A percentile compares a stretch with the other conserved stretches of the same genome.
phyloP scores from a whole-genome alignment of 805 yeast species.

The Kodamaea kaohsiungensis region DNA sequence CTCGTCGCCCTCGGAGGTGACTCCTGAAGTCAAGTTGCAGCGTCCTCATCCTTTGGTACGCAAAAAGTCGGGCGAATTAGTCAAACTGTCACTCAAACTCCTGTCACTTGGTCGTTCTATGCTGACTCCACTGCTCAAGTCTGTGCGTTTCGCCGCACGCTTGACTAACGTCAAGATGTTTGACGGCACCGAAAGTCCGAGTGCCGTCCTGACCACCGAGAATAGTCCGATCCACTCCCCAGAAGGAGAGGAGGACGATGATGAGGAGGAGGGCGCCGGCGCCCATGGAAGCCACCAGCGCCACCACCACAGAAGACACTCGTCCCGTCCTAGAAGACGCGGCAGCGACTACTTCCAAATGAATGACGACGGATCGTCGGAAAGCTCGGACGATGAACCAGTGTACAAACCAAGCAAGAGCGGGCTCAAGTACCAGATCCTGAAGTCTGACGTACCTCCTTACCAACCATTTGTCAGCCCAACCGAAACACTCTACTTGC shows the following conservation, averaged over 20 bases:
- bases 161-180: constrained; percentile 66
- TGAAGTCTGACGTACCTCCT: constrained; percentile 14
- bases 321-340: neutral
- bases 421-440: constrained; percentile 11
- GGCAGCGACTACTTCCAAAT: constrained; percentile 28
- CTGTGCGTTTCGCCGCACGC: constrained; percentile 64
- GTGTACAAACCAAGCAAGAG: constrained; percentile 2
- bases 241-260: neutral
- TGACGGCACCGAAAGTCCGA: constrained; percentile 60
- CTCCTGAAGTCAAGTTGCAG: constrained; percentile 5
- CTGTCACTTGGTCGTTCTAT: constrained; percentile 22
- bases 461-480: constrained; percentile 12
- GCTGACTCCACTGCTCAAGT: constrained; percentile 42
- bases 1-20: neutral
- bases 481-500: constrained; percentile 21
- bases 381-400: constrained; percentile 25
- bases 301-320: constrained; percentile 1
- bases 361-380: constrained; percentile 20
- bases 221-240: constrained; percentile 50
- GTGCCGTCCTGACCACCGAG: constrained; percentile 56
- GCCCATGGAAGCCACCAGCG: constrained; percentile 1
- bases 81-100: constrained; percentile 26
- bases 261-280: constrained; percentile 7
- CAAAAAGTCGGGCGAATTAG: constrained; percentile 23
- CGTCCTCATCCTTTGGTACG: constrained; percentile 12